A percentile compares a stretch with the other conserved stretches of the same genome.
Evolutionary conservation across 2,329 filamentous ascomycete species (phyloP).

Genomic region (Fusarium guadeloupense): DNA sequence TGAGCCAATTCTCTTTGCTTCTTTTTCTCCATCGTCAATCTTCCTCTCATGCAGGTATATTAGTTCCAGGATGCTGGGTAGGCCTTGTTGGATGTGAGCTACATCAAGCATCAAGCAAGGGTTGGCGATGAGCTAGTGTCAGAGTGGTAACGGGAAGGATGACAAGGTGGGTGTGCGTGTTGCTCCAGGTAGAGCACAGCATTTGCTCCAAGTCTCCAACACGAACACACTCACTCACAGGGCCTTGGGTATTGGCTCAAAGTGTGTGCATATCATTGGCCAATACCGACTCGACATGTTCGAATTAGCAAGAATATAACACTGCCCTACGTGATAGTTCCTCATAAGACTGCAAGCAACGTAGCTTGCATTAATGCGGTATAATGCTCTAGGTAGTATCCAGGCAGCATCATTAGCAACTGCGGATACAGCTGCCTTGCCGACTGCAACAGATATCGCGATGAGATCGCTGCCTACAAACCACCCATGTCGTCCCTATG

Average conservation of each 20-base stretch:
- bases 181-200: slow-evolving; percentile 17
- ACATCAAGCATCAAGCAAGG: slow-evolving; percentile 29
- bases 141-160: slow-evolving; percentile 25
- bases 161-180: slow-evolving; percentile 25
- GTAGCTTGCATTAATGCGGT: not conserved
- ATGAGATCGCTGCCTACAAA: slow-evolving; percentile 15
- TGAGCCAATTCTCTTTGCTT: slow-evolving; percentile 10
- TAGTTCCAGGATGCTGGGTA: slow-evolving; percentile 27
- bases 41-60: slow-evolving; percentile 11
- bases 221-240: not conserved
- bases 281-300: not conserved
- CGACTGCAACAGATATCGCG: slow-evolving; percentile 10
- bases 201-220: not conserved
- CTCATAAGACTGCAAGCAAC: not conserved
- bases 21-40: slow-evolving; percentile 13
- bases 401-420: not conserved
- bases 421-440: slow-evolving; percentile 17
- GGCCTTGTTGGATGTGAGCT: slow-evolving; percentile 14
- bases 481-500: slow-evolving; percentile 6
- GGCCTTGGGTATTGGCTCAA: not conserved
- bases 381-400: not conserved
- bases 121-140: slow-evolving; percentile 21
- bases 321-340: not conserved
- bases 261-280: not conserved
- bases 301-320: not conserved